A percentile compares a stretch with the other conserved stretches of the same genome.
Evolutionary conservation across 352 stramenopile species (phyloP).

Genomic region (Phytophthora macrochlamydospora): DNA sequence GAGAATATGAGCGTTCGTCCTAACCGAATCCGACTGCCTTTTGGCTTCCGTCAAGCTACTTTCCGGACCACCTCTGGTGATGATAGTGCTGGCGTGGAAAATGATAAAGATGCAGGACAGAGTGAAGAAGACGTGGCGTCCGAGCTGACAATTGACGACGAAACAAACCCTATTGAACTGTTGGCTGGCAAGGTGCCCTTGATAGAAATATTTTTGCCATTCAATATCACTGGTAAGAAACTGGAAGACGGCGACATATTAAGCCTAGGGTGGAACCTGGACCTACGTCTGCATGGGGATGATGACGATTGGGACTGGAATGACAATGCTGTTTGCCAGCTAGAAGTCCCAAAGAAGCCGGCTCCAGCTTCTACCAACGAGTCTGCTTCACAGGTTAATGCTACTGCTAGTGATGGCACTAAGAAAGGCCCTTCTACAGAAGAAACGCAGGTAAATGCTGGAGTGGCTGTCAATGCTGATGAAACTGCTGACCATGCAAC

Average conservation of each 20-base stretch:
- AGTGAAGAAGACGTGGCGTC: neutral
- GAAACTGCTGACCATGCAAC: neutral
- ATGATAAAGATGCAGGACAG: neutral
- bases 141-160: constrained; percentile 3
- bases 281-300: constrained; percentile 61
- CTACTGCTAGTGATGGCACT: constrained; percentile 2
- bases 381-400: constrained; percentile 11
- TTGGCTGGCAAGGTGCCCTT: constrained; percentile 26
- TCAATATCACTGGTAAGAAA: constrained; percentile 77
- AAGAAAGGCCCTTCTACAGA: constrained; percentile 3
- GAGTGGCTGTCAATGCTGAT: constrained; percentile 6
- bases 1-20: constrained; percentile 69
- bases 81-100: constrained; percentile 10
- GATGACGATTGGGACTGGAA: constrained; percentile 63
- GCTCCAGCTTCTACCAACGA: constrained; percentile 11
- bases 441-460: constrained; percentile 7
- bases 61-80: constrained; percentile 34
- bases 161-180: constrained; percentile 11
- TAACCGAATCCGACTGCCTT: constrained; percentile 60
- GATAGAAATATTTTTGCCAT: constrained; percentile 67
- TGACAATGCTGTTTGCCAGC: constrained; percentile 51
- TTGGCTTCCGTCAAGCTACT: constrained; percentile 68
- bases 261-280: constrained; percentile 54
- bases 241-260: constrained; percentile 54
- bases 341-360: constrained; percentile 48